phyloP scores from a whole-genome alignment of 495 filamentous ascomycete species.

The Penicillium lagena region DNA sequence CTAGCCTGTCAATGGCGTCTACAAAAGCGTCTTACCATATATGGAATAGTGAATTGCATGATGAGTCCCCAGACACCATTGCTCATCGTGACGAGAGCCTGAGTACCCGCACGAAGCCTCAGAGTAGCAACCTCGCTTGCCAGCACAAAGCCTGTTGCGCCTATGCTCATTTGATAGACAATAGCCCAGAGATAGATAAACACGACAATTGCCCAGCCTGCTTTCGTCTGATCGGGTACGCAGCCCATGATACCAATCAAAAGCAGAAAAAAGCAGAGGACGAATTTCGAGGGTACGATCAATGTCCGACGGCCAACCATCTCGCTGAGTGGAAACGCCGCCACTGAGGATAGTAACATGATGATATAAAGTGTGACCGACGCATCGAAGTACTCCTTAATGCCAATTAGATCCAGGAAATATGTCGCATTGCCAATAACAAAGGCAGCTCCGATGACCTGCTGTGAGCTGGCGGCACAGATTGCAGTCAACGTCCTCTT shows the following conservation, averaged over 20 bases:
- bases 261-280: slow-evolving; percentile 10
- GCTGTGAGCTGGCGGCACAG: slow-evolving; percentile 9
- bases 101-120: slow-evolving; percentile 11
- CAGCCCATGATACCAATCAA: slow-evolving; percentile 14
- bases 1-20: not conserved
- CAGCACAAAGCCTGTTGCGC: slow-evolving; percentile 13
- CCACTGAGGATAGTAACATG: slow-evolving; percentile 12
- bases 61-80: slow-evolving; percentile 13
- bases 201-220: slow-evolving; percentile 14
- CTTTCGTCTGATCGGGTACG: slow-evolving; percentile 7
- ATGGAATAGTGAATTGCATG: slow-evolving; percentile 18
- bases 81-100: slow-evolving; percentile 15
- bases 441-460: slow-evolving; percentile 18
- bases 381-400: slow-evolving; percentile 12
- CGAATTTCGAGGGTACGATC: slow-evolving; percentile 12
- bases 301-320: slow-evolving; percentile 15
- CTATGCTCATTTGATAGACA: slow-evolving; percentile 15
- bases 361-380: slow-evolving; percentile 4
- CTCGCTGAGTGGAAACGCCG: slow-evolving; percentile 15
- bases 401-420: slow-evolving; percentile 14
- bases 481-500: slow-evolving; percentile 16
- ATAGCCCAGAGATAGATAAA: slow-evolving; percentile 18
- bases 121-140: slow-evolving; percentile 15
- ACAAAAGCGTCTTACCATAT: slow-evolving; percentile 8
- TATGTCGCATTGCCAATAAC: slow-evolving; percentile 20